Conservation (phyloP, 1,284 basidiomycete genomes). For the Malassezia equina region DNA sequence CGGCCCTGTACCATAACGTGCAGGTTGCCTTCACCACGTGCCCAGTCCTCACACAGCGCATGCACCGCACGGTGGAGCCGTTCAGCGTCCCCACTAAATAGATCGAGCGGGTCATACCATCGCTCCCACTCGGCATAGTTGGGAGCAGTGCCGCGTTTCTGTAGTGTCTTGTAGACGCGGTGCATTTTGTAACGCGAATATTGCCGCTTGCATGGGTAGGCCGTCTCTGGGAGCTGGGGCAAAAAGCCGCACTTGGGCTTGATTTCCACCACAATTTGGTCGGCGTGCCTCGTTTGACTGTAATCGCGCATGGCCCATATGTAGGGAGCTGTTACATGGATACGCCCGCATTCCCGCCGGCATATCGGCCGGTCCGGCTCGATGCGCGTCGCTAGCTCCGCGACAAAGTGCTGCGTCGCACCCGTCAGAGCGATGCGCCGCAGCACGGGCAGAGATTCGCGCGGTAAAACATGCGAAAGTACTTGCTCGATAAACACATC, state of each 20-base stretch:
- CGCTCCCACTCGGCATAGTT: background rate
- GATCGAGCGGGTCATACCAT: constrained; percentile 14
- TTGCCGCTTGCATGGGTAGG: background rate
- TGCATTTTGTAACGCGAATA: constrained; percentile 12
- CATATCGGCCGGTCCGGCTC: background rate
- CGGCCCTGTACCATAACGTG: background rate
- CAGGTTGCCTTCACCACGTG: background rate
- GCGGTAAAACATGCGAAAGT: background rate
- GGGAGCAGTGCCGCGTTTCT: background rate
- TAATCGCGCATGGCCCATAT: constrained; percentile 12
- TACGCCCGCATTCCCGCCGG: background rate
- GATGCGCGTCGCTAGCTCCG: background rate
- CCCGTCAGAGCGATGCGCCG: background rate
- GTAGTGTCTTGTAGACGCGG: background rate
- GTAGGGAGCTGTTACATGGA: background rate
- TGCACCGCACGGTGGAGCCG: background rate
- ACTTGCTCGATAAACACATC: constrained; percentile 7
- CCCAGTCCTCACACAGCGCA: constrained; percentile 6
- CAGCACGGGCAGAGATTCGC: background rate
- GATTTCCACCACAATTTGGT: constrained; percentile 8
- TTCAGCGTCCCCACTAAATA: background rate
- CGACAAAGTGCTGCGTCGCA: background rate
- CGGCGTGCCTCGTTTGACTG: background rate
- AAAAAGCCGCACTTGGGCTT: constrained; percentile 17
- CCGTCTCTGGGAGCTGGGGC: background rate